Evolutionary conservation across 2,329 filamentous ascomycete genomes (phyloP).

Genomic region (Nannizzia gypsea): DNA sequence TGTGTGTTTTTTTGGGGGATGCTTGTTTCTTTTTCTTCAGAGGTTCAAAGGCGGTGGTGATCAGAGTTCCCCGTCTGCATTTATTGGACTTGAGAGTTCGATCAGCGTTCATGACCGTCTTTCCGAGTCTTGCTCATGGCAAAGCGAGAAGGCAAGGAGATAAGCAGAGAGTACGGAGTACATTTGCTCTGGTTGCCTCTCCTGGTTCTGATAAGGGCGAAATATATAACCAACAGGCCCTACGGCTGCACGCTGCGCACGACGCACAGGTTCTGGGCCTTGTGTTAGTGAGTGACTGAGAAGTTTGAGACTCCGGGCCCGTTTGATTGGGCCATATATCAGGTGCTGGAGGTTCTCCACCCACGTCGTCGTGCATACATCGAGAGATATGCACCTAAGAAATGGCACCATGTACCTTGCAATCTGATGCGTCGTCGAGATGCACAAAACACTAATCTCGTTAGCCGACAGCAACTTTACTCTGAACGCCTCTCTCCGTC

Average conservation of each 20-base stretch:
- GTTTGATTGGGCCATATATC: conserved; percentile 1
- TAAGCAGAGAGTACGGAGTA: not conserved
- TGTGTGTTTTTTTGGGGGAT: not conserved
- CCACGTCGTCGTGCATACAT: conserved; percentile 5
- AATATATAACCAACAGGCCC: not conserved
- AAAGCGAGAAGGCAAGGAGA: conserved; percentile 4
- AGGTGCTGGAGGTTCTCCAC: not conserved
- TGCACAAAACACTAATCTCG: conserved; percentile 3
- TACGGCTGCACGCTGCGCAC: conserved; percentile 5
- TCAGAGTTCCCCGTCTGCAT: conserved; percentile 1
- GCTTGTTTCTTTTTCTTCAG: not conserved
- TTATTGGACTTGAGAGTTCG: not conserved
- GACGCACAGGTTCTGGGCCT: conserved; percentile 5
- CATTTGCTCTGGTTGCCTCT: not conserved
- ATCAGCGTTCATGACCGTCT: conserved; percentile 2
- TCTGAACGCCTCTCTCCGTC: not conserved
- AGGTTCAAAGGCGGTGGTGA: not conserved
- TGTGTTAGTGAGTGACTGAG: conserved; percentile 4
- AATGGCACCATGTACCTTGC: conserved; percentile 4
- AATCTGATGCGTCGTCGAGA: conserved; percentile 3
- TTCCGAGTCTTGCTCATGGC: not conserved
- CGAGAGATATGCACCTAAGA: conserved; percentile 1
- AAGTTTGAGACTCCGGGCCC: not conserved
- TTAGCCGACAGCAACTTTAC: not conserved
- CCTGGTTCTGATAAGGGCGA: not conserved